Evolutionary conservation across 352 stramenopile species (phyloP).

Genomic region (Pseudoperonospora humuli): DNA sequence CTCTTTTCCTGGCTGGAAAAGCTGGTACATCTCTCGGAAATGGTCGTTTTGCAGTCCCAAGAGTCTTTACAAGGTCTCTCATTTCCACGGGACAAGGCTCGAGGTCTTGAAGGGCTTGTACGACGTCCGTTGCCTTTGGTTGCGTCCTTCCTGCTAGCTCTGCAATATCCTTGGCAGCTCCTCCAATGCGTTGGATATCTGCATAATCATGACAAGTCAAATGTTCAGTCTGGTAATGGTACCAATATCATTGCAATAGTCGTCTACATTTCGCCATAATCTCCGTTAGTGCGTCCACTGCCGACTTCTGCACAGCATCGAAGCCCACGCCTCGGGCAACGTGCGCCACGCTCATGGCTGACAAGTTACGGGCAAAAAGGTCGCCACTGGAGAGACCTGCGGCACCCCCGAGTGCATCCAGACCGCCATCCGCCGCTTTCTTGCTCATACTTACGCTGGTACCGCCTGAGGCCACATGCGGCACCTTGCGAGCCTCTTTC

Average conservation of each 20-base stretch:
- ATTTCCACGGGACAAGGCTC: slow-evolving; percentile 35
- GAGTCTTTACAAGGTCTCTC: slow-evolving; percentile 39
- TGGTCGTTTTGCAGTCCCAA: slow-evolving; percentile 43
- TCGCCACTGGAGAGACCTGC: slow-evolving; percentile 27
- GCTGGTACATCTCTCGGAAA: slow-evolving; percentile 46
- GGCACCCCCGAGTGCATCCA: slow-evolving; percentile 13
- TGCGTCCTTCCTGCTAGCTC: slow-evolving; percentile 48
- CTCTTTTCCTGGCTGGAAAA: slow-evolving; percentile 46
- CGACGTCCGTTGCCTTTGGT: slow-evolving; percentile 37
- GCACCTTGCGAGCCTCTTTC: slow-evolving; percentile 17
- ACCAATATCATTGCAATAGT: slow-evolving; percentile 13
- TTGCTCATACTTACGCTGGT: slow-evolving; percentile 46
- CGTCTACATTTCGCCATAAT: slow-evolving; percentile 43
- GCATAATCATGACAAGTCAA: too few relatives aligned
- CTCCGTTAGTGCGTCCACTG: slow-evolving; percentile 39
- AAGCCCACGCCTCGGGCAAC: slow-evolving; percentile 44
- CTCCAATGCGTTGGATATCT: slow-evolving; percentile 52
- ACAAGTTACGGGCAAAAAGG: slow-evolving; percentile 40
- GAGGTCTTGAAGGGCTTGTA: slow-evolving; percentile 41
- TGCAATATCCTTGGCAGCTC: slow-evolving; percentile 39
- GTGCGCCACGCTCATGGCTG: slow-evolving; percentile 44
- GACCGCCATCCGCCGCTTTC: slow-evolving; percentile 15
- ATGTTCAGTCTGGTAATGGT: slow-evolving; percentile 1
- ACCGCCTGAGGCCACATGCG: slow-evolving; percentile 10
- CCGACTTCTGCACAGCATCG: slow-evolving; percentile 43